Percentiles rank a stretch among this genome's conserved stretches.
Evolutionary conservation across 208 protist genomes (phyloP).

Genomic region (Crithidia mellificae): DNA sequence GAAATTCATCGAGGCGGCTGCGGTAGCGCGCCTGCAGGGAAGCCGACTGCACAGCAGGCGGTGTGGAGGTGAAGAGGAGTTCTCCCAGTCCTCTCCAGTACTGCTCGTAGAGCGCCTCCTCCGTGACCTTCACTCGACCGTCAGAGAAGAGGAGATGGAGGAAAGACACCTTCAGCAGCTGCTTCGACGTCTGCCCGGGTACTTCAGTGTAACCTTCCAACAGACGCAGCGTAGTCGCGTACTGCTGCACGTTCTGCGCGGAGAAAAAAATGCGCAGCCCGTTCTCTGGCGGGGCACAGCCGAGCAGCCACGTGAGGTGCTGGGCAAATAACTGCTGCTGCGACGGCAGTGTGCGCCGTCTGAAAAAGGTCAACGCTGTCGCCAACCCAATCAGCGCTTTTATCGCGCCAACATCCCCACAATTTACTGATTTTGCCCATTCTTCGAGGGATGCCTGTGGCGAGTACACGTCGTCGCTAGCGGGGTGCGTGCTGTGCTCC

Average conservation of each 20-base stretch:
- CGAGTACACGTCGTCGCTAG: slow-evolving; percentile 13
- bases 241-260: slow-evolving; percentile 14
- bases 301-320: slow-evolving; percentile 29
- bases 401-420: background rate
- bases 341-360: slow-evolving; percentile 10
- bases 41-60: background rate
- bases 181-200: background rate
- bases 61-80: slow-evolving; percentile 18
- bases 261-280: slow-evolving; percentile 27
- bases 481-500: background rate
- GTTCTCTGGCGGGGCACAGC: slow-evolving; percentile 12
- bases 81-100: slow-evolving; percentile 29
- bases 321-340: slow-evolving; percentile 13
- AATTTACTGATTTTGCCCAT: too few relatives aligned
- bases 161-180: slow-evolving; percentile 19
- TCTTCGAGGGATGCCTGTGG: background rate
- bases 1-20: slow-evolving; percentile 41
- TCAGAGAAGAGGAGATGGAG: slow-evolving; percentile 20
- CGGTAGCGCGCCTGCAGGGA: slow-evolving; percentile 12
- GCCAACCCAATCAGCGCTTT: slow-evolving; percentile 1
- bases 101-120: slow-evolving; percentile 19
- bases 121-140: slow-evolving; percentile 7
- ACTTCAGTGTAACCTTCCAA: slow-evolving; percentile 8
- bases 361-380: slow-evolving; percentile 31
- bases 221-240: slow-evolving; percentile 11